Evolutionary conservation across 176 grass and related monocot species (phyloP).

Genomic region (Poa annua): DNA sequence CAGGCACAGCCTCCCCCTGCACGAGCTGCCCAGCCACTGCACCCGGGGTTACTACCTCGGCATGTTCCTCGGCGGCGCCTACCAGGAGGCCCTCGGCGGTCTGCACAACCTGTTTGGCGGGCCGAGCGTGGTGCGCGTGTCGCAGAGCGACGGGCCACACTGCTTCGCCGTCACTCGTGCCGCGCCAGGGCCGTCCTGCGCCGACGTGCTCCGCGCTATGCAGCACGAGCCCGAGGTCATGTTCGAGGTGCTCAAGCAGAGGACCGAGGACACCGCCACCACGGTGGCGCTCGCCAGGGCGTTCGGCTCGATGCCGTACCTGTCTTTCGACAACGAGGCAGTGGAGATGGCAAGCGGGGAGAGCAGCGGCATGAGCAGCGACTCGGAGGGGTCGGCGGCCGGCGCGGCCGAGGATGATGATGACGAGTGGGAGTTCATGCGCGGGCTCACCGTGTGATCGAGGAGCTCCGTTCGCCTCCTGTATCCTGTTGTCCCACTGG

Average conservation of each 20-base stretch:
- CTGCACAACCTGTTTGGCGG: conserved; percentile 96
- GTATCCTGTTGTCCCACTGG: too few species aligned
- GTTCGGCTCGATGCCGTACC: conserved; percentile 88
- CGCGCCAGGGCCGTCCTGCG: conserved; percentile 66
- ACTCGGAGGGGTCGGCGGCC: conserved; percentile 57
- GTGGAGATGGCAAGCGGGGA: conserved; percentile 34
- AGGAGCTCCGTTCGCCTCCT: background rate
- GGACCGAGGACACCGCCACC: conserved; percentile 48
- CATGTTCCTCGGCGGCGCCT: conserved; percentile 97
- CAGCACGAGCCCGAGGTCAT: conserved; percentile 96
- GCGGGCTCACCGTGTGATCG: conserved; percentile 72
- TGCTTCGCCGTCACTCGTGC: conserved; percentile 88
- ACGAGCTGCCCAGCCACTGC: conserved; percentile 57
- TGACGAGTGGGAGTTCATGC: conserved; percentile 91
- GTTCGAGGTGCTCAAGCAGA: conserved; percentile 78
- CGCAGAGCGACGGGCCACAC: conserved; percentile 82
- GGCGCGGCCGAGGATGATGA: conserved; percentile 67
- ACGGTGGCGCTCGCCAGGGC: conserved; percentile 48
- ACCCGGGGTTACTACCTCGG: conserved; percentile 80
- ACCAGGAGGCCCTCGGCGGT: conserved; percentile 94
- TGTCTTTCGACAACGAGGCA: conserved; percentile 46
- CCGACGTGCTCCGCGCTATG: conserved; percentile 88
- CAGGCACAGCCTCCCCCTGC: conserved; percentile 71
- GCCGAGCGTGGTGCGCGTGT: conserved; percentile 87
- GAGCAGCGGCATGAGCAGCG: conserved; percentile 59